Evolutionary conservation across 2,329 filamentous ascomycete genomes (phyloP).

Genomic region (Talaromyces piceae): DNA sequence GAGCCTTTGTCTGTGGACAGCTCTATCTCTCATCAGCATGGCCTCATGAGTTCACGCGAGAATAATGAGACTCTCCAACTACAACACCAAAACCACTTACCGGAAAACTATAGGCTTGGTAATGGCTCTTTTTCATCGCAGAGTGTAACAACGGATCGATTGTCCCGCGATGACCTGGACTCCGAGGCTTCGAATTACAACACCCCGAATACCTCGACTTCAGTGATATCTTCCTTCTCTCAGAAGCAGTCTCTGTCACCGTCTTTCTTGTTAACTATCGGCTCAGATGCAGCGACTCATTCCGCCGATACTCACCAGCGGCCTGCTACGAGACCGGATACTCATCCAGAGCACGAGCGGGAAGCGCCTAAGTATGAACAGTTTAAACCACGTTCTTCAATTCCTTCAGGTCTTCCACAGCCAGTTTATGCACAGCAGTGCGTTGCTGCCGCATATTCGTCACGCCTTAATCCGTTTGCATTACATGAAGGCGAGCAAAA

Average conservation of each 20-base stretch:
- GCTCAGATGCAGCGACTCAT: slow-evolving; percentile 6
- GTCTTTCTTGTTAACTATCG: slow-evolving; percentile 15
- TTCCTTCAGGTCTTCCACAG: slow-evolving; percentile 65
- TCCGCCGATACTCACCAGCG: not conserved
- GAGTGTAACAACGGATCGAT: slow-evolving; percentile 9
- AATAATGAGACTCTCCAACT: not conserved
- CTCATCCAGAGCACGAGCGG: not conserved
- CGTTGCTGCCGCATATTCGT: slow-evolving; percentile 80
- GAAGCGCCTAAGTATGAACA: slow-evolving; percentile 31
- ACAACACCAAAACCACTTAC: not conserved
- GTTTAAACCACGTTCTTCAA: slow-evolving; percentile 70
- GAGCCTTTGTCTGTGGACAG: not conserved
- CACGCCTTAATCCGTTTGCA: slow-evolving; percentile 79
- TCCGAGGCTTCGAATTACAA: slow-evolving; percentile 15
- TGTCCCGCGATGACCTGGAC: slow-evolving; percentile 13
- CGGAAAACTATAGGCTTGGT: not conserved
- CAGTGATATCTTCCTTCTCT: slow-evolving; percentile 18
- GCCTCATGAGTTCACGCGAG: not conserved
- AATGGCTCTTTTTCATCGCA: slow-evolving; percentile 11
- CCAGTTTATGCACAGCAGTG: slow-evolving; percentile 86
- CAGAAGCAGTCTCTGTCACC: slow-evolving; percentile 22
- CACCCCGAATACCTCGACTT: slow-evolving; percentile 22
- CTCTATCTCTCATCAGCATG: not conserved
- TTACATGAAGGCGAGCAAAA: slow-evolving; percentile 78
- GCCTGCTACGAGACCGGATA: not conserved